Conservation (phyloP, 495 filamentous ascomycete genomes). For the Hyaloscypha finlandica region DNA sequence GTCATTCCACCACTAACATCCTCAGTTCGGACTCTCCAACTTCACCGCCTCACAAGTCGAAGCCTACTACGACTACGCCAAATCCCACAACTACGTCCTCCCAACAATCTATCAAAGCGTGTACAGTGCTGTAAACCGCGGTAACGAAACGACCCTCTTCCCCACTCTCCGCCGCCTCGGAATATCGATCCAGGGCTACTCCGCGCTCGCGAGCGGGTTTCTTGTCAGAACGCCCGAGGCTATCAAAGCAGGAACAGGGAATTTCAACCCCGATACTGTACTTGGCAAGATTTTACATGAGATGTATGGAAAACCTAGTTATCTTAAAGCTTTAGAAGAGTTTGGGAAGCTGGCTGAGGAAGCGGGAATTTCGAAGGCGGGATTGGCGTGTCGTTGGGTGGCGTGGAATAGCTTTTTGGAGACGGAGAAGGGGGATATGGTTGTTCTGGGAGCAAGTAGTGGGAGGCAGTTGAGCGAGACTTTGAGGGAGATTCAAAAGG, state of each 20-base stretch:
- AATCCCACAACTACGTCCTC: slow-evolving; percentile 43
- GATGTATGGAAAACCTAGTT: slow-evolving; percentile 45
- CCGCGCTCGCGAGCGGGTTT: slow-evolving; percentile 36
- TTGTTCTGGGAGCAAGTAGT: slow-evolving; percentile 54
- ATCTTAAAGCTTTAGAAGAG: slow-evolving; percentile 43
- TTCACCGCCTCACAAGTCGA: slow-evolving; percentile 46
- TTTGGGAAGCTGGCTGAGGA: slow-evolving; percentile 47
- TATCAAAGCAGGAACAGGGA: slow-evolving; percentile 33
- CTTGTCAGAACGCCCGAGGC: slow-evolving; percentile 42
- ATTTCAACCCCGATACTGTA: slow-evolving; percentile 38
- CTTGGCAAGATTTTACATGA: slow-evolving; percentile 41
- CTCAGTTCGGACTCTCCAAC: slow-evolving; percentile 49
- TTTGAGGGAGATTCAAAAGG: slow-evolving; percentile 46
- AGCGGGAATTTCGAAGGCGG: slow-evolving; percentile 45
- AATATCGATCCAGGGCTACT: slow-evolving; percentile 48
- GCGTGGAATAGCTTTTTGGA: slow-evolving; percentile 51
- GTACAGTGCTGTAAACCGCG: slow-evolving; percentile 46
- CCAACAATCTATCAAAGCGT: slow-evolving; percentile 53
- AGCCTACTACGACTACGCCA: slow-evolving; percentile 44
- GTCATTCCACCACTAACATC: slow-evolving; percentile 10
- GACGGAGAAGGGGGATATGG: slow-evolving; percentile 49
- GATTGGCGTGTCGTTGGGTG: slow-evolving; percentile 59
- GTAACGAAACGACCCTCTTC: slow-evolving; percentile 46
- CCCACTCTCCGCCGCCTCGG: slow-evolving; percentile 45
- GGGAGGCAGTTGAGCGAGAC: slow-evolving; percentile 52